These are phyloP conservation scores for Neobulgaria alba DNA, from an alignment of 2,329 filamentous ascomycete species.

Conservation along the genomic window DNA sequence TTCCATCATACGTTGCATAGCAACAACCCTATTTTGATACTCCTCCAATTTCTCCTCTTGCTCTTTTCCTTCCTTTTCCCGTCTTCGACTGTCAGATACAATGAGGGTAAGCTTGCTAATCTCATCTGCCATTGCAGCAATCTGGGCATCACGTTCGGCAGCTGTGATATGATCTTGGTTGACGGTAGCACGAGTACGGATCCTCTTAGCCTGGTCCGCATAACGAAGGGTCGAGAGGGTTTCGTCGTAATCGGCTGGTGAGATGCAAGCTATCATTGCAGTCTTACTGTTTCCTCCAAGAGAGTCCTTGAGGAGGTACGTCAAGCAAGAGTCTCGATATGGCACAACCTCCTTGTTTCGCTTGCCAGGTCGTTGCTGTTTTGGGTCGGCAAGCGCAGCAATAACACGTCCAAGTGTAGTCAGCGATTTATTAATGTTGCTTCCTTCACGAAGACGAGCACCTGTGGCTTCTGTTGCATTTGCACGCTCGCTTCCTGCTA, in stretches of 20 bases:
- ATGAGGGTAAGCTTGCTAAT: constrained; percentile 79
- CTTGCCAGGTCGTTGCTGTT: constrained; percentile 50
- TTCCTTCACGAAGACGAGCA: constrained; percentile 81
- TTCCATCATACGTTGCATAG: constrained; percentile 94
- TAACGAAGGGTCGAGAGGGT: constrained; percentile 93
- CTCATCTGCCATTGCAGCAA: constrained; percentile 88
- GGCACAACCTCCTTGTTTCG: constrained; percentile 68
- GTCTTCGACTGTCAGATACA: constrained; percentile 54
- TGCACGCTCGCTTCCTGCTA: constrained; percentile 89
- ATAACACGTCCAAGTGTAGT: constrained; percentile 95
- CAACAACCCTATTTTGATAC: constrained; percentile 82
- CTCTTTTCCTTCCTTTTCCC: constrained; percentile 59
- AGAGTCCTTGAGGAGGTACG: constrained; percentile 89
- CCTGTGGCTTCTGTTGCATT: constrained; percentile 95
- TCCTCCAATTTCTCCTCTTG: constrained; percentile 84
- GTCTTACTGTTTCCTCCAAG: constrained; percentile 96
- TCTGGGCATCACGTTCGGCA: constrained; percentile 89
- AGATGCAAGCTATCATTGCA: constrained; percentile 97
- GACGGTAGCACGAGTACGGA: constrained; percentile 86
- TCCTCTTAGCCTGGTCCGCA: constrained; percentile 94
- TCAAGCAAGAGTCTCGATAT: constrained; percentile 80
- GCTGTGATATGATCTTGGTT: constrained; percentile 93
- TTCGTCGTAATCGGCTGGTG: constrained; percentile 92
- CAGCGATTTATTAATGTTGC: constrained; percentile 98
- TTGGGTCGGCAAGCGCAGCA: constrained; percentile 70